Evolutionary conservation across 495 filamentous ascomycete species (phyloP).

Genomic region (Podospora comata): DNA sequence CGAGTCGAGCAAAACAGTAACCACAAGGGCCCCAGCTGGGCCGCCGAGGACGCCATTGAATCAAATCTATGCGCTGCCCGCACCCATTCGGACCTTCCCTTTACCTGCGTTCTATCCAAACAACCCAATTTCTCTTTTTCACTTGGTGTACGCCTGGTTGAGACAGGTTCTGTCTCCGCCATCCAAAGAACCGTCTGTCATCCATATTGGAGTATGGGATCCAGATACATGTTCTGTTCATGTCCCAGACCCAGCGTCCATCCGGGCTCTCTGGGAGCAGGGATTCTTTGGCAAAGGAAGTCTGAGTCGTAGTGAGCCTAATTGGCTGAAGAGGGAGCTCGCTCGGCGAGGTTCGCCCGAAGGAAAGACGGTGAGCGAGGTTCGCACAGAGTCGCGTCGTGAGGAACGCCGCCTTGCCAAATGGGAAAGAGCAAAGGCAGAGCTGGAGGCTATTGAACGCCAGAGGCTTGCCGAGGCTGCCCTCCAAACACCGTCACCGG

Average conservation of each 20-base stretch:
- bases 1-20: conserved; percentile 13
- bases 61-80: conserved; percentile 74
- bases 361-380: conserved; percentile 59
- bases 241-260: conserved; percentile 69
- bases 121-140: conserved; percentile 84
- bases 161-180: conserved; percentile 66
- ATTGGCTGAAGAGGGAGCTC: conserved; percentile 83
- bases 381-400: conserved; percentile 70
- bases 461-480: conserved; percentile 61
- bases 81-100: conserved; percentile 75
- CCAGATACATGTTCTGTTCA: conserved; percentile 77
- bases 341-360: conserved; percentile 61
- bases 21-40: conserved; percentile 19
- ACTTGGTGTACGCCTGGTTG: conserved; percentile 71
- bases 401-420: conserved; percentile 81
- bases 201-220: conserved; percentile 74
- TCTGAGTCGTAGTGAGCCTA: conserved; percentile 89
- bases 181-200: conserved; percentile 59
- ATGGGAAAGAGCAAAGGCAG: conserved; percentile 79
- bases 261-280: conserved; percentile 84
- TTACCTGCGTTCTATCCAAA: conserved; percentile 84
- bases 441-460: conserved; percentile 74
- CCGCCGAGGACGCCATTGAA: conserved; percentile 44
- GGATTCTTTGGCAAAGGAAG: conserved; percentile 95
- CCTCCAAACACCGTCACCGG: neutral